Conservation (phyloP, 768 basidiomycete genomes). For the Tylopilus rubrobrunneus region DNA sequence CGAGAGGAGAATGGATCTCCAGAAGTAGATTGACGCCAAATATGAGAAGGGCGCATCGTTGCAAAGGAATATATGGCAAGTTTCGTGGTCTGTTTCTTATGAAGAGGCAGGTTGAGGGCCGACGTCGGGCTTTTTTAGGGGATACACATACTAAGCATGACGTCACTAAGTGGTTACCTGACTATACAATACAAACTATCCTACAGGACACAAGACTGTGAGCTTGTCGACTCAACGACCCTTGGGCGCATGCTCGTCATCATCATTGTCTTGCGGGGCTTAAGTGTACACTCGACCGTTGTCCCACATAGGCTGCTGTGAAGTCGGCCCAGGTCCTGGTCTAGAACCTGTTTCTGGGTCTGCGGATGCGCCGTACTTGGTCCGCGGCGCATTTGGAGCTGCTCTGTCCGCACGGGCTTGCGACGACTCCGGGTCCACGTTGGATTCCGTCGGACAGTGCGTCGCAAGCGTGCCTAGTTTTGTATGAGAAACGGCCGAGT, state of each 20-base stretch:
- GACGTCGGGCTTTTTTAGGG: slow-evolving; percentile 21
- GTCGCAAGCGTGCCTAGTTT: background rate
- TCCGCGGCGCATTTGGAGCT: background rate
- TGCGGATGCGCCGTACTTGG: background rate
- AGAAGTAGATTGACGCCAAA: slow-evolving; percentile 21
- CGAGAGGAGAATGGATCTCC: slow-evolving; percentile 26
- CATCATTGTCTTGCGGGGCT: background rate
- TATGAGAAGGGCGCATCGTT: slow-evolving; percentile 24
- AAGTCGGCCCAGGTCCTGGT: background rate
- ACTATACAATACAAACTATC: background rate
- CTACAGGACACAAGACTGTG: too few relatives aligned
- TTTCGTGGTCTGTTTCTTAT: background rate
- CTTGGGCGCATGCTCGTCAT: background rate
- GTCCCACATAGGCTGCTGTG: too few relatives aligned
- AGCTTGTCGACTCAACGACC: too few relatives aligned
- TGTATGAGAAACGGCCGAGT: background rate
- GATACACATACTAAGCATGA: slow-evolving; percentile 19
- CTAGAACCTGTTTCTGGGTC: too few relatives aligned
- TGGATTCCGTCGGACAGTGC: background rate
- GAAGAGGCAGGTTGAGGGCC: slow-evolving; percentile 15
- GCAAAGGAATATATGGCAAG: background rate
- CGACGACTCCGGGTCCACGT: background rate
- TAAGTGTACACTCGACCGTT: too few relatives aligned
- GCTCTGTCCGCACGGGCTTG: background rate
- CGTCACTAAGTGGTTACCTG: slow-evolving; percentile 16